phyloP scores from a whole-genome alignment of 257 asterid species.

The Verbena officinalis region DNA sequence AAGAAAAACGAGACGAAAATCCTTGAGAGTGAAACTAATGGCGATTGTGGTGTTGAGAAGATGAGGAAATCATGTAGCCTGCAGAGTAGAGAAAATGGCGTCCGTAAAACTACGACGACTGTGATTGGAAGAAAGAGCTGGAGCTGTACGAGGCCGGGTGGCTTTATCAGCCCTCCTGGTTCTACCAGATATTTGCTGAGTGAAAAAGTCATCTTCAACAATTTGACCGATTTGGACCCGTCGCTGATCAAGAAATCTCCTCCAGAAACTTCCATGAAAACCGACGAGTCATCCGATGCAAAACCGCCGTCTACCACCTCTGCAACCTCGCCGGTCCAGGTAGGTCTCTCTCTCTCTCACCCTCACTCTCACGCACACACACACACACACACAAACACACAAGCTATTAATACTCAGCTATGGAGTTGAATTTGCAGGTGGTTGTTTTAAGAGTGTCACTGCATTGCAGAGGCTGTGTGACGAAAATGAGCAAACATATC shows the following conservation, averaged over 20 bases:
- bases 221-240: conserved; percentile 45
- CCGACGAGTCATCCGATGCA: conserved; percentile 26
- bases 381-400: too few relatives aligned
- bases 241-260: conserved; percentile 22
- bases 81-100: neutral
- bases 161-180: conserved; percentile 71
- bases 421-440: conserved; percentile 46
- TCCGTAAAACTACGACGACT: neutral
- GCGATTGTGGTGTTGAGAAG: conserved; percentile 16
- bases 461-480: conserved; percentile 92
- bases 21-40: conserved; percentile 24
- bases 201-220: conserved; percentile 42
- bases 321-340: conserved; percentile 53
- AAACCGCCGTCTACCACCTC: conserved; percentile 29
- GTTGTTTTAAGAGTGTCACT: conserved; percentile 84
- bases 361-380: neutral
- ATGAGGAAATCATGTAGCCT: neutral
- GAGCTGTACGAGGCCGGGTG: conserved; percentile 59
- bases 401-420: too few relatives aligned
- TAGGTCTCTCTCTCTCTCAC: conserved; percentile 14
- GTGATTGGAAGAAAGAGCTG: conserved; percentile 44
- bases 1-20: conserved; percentile 1
- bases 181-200: conserved; percentile 71
- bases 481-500: conserved; percentile 80
- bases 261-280: conserved; percentile 20